A percentile compares a stretch with the other conserved stretches of the same genome.
These are phyloP conservation scores for Hordeum vulgare DNA, from an alignment of 176 grass and related monocot genomes.

Conservation along the genomic window DNA sequence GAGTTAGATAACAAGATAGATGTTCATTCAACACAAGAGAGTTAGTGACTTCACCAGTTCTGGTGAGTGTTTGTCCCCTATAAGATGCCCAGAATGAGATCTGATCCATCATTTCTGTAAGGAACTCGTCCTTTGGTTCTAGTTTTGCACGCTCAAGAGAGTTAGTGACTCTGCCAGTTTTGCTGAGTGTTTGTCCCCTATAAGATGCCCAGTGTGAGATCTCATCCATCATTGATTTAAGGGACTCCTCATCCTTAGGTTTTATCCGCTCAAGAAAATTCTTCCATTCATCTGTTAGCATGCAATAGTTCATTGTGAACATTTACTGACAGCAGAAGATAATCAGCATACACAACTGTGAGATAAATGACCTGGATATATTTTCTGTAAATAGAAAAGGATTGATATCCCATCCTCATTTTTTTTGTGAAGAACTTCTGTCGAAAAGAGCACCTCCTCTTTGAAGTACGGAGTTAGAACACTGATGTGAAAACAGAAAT, in stretches of 20 bases:
- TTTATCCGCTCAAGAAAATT: slow-evolving; percentile 55
- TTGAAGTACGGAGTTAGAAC: slow-evolving; percentile 94
- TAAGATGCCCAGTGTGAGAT: slow-evolving; percentile 71
- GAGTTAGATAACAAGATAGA: slow-evolving; percentile 17
- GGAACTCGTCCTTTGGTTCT: slow-evolving; percentile 9
- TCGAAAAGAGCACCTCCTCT: slow-evolving; percentile 83
- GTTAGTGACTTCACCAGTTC: slow-evolving; percentile 56
- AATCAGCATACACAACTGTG: neutral
- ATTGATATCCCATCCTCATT: slow-evolving; percentile 99
- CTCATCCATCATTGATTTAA: neutral
- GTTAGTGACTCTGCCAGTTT: slow-evolving; percentile 63
- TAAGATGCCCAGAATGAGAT: slow-evolving; percentile 73
- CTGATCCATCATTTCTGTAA: neutral
- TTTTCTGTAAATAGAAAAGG: slow-evolving; percentile 78
- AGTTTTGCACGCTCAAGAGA: slow-evolving; percentile 32
- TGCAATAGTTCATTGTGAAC: slow-evolving; percentile 14
- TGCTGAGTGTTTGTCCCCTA: slow-evolving; percentile 76
- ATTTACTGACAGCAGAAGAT: neutral
- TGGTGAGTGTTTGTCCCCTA: slow-evolving; percentile 78
- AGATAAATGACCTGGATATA: slow-evolving; percentile 62
- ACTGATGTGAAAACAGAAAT: slow-evolving; percentile 43
- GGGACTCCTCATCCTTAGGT: neutral
- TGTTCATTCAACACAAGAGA: neutral
- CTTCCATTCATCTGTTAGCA: slow-evolving; percentile 67
- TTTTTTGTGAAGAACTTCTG: slow-evolving; percentile 42